phyloP scores from a whole-genome alignment of 306 rosid species.

The Chamaecrista fasciculata region DNA sequence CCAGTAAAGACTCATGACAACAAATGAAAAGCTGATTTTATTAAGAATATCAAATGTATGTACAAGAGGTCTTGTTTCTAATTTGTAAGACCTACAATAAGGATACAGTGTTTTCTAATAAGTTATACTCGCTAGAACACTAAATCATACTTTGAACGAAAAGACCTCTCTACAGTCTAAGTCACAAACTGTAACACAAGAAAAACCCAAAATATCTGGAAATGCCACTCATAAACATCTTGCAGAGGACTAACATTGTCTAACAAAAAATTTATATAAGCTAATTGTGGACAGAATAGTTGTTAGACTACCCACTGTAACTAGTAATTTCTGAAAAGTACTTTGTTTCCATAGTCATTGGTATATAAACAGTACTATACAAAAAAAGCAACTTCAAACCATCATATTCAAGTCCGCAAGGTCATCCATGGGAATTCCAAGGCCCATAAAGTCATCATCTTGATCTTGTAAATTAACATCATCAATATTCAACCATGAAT shows the following conservation, averaged over 20 bases:
- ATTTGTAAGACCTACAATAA: slow-evolving; percentile 73
- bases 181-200: slow-evolving; percentile 63
- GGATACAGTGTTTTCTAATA: slow-evolving; percentile 67
- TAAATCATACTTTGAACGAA: slow-evolving; percentile 76
- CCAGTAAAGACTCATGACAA: slow-evolving; percentile 29
- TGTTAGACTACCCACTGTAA: slow-evolving; percentile 52
- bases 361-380: slow-evolving; percentile 82
- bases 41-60: slow-evolving; percentile 79
- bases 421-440: slow-evolving; percentile 97
- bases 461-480: slow-evolving; percentile 88
- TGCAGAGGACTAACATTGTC: slow-evolving; percentile 47
- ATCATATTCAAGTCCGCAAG: slow-evolving; percentile 94
- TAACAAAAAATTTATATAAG: slow-evolving; percentile 82
- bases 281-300: slow-evolving; percentile 58
- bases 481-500: slow-evolving; percentile 92
- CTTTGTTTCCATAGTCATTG: slow-evolving; percentile 69
- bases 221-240: slow-evolving; percentile 66
- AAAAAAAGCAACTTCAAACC: slow-evolving; percentile 80
- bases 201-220: slow-evolving; percentile 67
- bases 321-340: slow-evolving; percentile 58
- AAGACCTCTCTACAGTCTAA: slow-evolving; percentile 85
- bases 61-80: slow-evolving; percentile 80
- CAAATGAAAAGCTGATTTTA: slow-evolving; percentile 60
- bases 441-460: slow-evolving; percentile 89
- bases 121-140: slow-evolving; percentile 69